Evolutionary conservation across 257 asterid genomes (phyloP).

Genomic region (Primulina eburnea): DNA sequence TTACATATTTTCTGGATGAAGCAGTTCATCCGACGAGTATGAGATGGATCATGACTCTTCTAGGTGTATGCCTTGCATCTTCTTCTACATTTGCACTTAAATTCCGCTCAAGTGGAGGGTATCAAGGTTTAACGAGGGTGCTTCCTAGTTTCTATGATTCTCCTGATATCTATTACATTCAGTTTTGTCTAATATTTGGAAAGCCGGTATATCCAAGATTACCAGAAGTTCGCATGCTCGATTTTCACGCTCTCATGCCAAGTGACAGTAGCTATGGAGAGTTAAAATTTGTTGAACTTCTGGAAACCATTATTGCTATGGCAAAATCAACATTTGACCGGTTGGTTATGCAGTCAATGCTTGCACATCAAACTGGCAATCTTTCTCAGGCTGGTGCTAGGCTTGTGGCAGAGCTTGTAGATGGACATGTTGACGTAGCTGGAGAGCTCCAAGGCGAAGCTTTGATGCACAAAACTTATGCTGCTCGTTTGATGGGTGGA

Average conservation of each 20-base stretch:
- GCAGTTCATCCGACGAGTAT: conserved; percentile 99
- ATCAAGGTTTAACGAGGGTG: conserved; percentile 89
- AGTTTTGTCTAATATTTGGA: conserved; percentile 92
- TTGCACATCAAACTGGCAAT: conserved; percentile 81
- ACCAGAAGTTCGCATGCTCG: conserved; percentile 99
- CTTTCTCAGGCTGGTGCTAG: conserved; percentile 89
- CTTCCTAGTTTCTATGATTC: conserved; percentile 97
- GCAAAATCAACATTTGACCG: conserved; percentile 96
- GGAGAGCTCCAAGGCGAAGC: conserved; percentile 99
- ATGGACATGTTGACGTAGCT: conserved; percentile 66
- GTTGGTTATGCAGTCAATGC: conserved; percentile 74
- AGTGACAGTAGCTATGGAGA: conserved; percentile 72
- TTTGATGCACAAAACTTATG: conserved; percentile 97
- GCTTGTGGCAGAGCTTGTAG: conserved; percentile 93
- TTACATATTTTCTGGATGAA: conserved; percentile 92
- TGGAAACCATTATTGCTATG: conserved; percentile 94
- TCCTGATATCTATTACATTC: conserved; percentile 94
- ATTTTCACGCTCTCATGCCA: conserved; percentile 96
- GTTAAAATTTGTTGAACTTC: conserved; percentile 74
- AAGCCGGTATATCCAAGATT: conserved; percentile 97
- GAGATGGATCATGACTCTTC: conserved; percentile 99
- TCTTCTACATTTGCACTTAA: conserved; percentile 93
- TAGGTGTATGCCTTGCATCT: conserved; percentile 94
- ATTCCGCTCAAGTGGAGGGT: conserved; percentile 97
- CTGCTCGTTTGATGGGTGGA: conserved; percentile 99